Conservation (phyloP, 1,284 basidiomycete genomes). For the Schizophyllum amplum region DNA sequence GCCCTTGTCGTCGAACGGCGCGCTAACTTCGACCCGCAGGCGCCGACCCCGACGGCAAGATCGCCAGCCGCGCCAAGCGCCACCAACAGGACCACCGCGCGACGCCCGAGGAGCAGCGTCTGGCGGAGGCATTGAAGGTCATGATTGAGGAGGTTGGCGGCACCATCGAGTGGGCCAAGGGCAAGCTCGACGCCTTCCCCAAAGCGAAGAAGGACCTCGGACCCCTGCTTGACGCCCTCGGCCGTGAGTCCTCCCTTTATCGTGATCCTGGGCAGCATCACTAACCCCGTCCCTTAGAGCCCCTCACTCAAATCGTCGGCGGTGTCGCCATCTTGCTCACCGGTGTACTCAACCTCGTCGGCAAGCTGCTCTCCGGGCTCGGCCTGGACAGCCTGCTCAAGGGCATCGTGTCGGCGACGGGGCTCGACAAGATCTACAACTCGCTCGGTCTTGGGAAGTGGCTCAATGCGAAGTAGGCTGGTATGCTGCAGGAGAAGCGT, state of each 20-base stretch:
- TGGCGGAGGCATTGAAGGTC: conserved; percentile 30
- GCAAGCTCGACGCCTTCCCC: conserved; percentile 28
- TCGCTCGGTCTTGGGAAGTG: conserved; percentile 22
- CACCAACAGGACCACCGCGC: conserved; percentile 27
- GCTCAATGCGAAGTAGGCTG: conserved; percentile 9
- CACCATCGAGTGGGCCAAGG: conserved; percentile 30
- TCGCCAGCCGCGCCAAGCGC: conserved; percentile 27
- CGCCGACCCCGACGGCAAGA: conserved; percentile 26
- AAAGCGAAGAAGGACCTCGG: conserved; percentile 31
- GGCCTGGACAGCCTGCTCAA: conserved; percentile 16
- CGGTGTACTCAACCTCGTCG: conserved; percentile 17
- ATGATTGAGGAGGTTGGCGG: conserved; percentile 29
- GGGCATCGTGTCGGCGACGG: conserved; percentile 22
- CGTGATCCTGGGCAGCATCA: not conserved
- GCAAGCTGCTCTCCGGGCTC: conserved; percentile 14
- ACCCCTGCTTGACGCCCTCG: conserved; percentile 26
- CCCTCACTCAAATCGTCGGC: conserved; percentile 27
- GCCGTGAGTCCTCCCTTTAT: conserved; percentile 17
- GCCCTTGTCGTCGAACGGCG: too few relatives aligned
- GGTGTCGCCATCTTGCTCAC: conserved; percentile 24
- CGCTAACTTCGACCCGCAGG: too few relatives aligned
- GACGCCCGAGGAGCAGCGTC: conserved; percentile 29
- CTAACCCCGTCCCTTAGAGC: conserved; percentile 15
- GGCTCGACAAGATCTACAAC: conserved; percentile 23
- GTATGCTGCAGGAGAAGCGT: too few relatives aligned